Evolutionary conservation across 2,329 filamentous ascomycete species (phyloP).

Genomic region (Westerdykella sp.): DNA sequence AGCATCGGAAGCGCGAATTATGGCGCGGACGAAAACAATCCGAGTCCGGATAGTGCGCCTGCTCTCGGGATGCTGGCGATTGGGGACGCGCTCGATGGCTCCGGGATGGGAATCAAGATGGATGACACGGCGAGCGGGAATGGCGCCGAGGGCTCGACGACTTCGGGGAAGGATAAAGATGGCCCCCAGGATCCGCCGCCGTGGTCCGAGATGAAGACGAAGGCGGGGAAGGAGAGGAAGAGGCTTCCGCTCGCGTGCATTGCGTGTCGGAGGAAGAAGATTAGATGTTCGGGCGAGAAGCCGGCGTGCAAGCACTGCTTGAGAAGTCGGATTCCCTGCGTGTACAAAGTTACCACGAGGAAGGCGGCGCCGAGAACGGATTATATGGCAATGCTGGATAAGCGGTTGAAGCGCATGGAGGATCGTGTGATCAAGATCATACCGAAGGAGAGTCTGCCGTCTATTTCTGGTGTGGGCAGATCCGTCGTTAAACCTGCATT

Average conservation of each 20-base stretch:
- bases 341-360: conserved; percentile 93
- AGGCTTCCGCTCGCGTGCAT: conserved; percentile 89
- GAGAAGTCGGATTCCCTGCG: conserved; percentile 85
- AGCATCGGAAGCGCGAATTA: conserved; percentile 29
- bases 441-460: conserved; percentile 74
- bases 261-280: conserved; percentile 93
- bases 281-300: conserved; percentile 94
- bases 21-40: conserved; percentile 27
- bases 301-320: conserved; percentile 95
- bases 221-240: conserved; percentile 91
- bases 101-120: conserved; percentile 19
- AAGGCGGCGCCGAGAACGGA: conserved; percentile 93
- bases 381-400: conserved; percentile 99
- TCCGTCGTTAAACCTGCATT: conserved; percentile 78
- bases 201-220: conserved; percentile 51
- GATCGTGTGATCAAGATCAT: conserved; percentile 94
- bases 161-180: conserved; percentile 25
- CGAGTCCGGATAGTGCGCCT: conserved; percentile 32
- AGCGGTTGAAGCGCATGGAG: conserved; percentile 93
- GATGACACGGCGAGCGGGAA: conserved; percentile 20
- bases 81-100: conserved; percentile 23
- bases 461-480: conserved; percentile 62
- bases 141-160: conserved; percentile 15
- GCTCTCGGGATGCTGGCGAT: conserved; percentile 27
- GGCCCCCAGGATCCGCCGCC: conserved; percentile 35